Evolutionary conservation across 371 early-diverging fungal species (phyloP).

Genomic region (Mycotypha africana): DNA sequence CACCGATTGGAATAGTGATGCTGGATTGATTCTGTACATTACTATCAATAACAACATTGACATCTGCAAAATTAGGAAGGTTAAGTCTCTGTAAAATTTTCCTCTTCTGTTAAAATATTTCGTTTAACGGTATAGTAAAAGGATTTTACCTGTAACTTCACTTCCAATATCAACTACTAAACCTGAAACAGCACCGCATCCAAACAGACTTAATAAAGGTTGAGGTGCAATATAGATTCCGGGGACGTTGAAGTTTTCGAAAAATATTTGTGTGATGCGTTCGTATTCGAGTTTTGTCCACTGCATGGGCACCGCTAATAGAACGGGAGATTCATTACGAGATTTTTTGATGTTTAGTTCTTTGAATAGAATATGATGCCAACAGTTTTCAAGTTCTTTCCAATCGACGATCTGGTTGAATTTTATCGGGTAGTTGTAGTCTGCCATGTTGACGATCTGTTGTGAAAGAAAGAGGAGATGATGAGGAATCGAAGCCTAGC

Average conservation of each 20-base stretch:
- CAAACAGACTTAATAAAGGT: slow-evolving; percentile 78
- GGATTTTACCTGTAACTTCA: slow-evolving; percentile 55
- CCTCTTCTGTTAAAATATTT: no score
- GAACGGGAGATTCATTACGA: slow-evolving; percentile 71
- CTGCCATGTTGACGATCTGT: slow-evolving; percentile 31
- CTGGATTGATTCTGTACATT: slow-evolving; percentile 53
- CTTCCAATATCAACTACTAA: slow-evolving; percentile 90
- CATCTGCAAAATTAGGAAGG: slow-evolving; percentile 44
- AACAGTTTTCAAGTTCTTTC: slow-evolving; percentile 70
- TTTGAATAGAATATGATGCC: slow-evolving; percentile 72
- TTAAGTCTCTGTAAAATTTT: no score
- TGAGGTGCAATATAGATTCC: slow-evolving; percentile 82
- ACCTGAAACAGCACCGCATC: slow-evolving; percentile 73
- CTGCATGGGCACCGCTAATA: slow-evolving; percentile 70
- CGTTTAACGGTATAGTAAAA: no score
- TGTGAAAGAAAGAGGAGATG: no score
- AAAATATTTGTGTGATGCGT: slow-evolving; percentile 79
- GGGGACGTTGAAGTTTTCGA: slow-evolving; percentile 87
- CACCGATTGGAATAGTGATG: slow-evolving; percentile 63
- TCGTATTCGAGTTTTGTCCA: slow-evolving; percentile 87
- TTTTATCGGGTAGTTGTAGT: slow-evolving; percentile 51
- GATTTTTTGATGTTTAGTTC: slow-evolving; percentile 71
- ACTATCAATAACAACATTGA: slow-evolving; percentile 72
- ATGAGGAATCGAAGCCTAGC: no score
- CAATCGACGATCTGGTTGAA: slow-evolving; percentile 67